phyloP scores from a whole-genome alignment of 768 basidiomycete genomes.

The Amanita pseudoporphyria region DNA sequence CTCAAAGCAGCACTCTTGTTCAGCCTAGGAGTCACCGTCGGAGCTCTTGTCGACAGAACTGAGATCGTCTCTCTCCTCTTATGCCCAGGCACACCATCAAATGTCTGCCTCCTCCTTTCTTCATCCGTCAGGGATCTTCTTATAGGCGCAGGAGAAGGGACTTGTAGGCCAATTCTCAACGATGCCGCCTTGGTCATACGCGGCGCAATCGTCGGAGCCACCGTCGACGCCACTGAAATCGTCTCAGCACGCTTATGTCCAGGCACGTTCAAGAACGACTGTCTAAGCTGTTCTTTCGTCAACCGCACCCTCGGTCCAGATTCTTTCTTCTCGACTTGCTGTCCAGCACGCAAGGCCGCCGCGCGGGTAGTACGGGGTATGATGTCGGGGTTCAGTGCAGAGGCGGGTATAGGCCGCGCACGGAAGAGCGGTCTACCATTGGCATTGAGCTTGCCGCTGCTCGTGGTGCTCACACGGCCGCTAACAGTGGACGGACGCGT shows the following conservation, averaged over 20 bases:
- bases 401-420: conserved; percentile 58
- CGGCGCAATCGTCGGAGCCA: conserved; percentile 61
- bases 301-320: conserved; percentile 40
- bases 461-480: conserved; percentile 14
- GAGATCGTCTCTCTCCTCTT: conserved; percentile 69
- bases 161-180: conserved; percentile 44
- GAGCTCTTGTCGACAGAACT: conserved; percentile 59
- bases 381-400: conserved; percentile 55
- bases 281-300: conserved; percentile 49
- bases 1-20: conserved; percentile 74
- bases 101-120: conserved; percentile 26
- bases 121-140: conserved; percentile 25
- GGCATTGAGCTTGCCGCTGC: conserved; percentile 23
- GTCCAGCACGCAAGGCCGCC: conserved; percentile 62
- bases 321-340: conserved; percentile 32
- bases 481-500: conserved; percentile 35
- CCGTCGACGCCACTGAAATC: conserved; percentile 67
- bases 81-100: conserved; percentile 79
- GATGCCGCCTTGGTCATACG: conserved; percentile 71
- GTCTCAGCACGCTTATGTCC: conserved; percentile 68
- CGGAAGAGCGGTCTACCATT: conserved; percentile 47
- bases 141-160: conserved; percentile 31
- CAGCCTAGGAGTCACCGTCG: conserved; percentile 57
- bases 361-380: conserved; percentile 70
- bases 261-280: conserved; percentile 70